phyloP scores from a whole-genome alignment of 768 basidiomycete species.

The Coprinopsis marcescibilis region DNA sequence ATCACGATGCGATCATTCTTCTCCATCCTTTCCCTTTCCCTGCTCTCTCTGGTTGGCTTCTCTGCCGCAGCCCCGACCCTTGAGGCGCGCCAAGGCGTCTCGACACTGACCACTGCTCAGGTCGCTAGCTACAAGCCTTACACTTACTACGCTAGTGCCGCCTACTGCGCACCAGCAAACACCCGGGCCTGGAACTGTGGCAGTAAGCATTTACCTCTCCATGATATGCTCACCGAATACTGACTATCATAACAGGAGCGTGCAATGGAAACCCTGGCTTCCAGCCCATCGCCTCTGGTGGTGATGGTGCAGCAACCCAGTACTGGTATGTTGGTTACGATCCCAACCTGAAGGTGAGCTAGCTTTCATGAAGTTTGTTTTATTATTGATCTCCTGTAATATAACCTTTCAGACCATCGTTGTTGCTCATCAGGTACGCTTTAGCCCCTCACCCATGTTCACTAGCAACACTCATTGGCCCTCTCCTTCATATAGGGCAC shows the following conservation, averaged over 20 bases:
- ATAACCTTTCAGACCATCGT: constrained; percentile 26
- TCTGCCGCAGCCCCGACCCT: constrained; percentile 19
- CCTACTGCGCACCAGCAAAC: constrained; percentile 36
- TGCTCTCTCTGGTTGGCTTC: neutral
- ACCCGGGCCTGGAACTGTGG: constrained; percentile 51
- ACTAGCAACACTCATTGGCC: neutral
- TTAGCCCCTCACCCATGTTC: neutral
- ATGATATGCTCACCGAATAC: neutral
- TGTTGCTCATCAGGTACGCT: constrained; percentile 29
- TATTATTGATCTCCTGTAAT: neutral
- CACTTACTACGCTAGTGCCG: constrained; percentile 43
- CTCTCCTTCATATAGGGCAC: constrained; percentile 7
- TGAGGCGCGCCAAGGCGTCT: constrained; percentile 23
- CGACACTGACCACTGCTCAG: constrained; percentile 30
- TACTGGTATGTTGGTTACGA: constrained; percentile 45
- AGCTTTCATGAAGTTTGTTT: neutral
- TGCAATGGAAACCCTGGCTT: constrained; percentile 25
- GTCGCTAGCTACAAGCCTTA: constrained; percentile 39
- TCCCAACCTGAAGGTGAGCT: constrained; percentile 22
- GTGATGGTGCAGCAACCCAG: constrained; percentile 36
- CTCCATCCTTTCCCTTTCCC: neutral
- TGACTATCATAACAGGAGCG: neutral
- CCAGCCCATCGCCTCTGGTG: constrained; percentile 43
- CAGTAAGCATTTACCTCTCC: constrained; percentile 10
- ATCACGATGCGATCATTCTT: constrained; percentile 12